These are phyloP conservation scores for Magnolia kwangsiensis DNA, from an alignment of 164 flowering plant genomes.

Conservation along the genomic window DNA sequence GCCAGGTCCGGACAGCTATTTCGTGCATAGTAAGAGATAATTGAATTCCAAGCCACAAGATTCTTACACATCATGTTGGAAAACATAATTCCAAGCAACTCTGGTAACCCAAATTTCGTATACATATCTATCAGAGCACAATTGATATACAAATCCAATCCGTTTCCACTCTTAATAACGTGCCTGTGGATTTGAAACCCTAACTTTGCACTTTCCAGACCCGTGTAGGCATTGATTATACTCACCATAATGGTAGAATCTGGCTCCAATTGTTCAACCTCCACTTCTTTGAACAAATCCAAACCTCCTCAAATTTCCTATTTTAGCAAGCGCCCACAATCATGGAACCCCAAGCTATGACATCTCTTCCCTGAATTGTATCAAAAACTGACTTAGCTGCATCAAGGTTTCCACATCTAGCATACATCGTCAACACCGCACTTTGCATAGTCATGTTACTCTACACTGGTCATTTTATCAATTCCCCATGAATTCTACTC, in stretches of 20 bases:
- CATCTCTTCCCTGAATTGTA: constrained; percentile 36
- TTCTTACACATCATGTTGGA: constrained; percentile 35
- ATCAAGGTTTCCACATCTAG: constrained; percentile 33
- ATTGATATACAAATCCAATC: constrained; percentile 39
- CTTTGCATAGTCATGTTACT: constrained; percentile 35
- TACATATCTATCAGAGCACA: constrained; percentile 51
- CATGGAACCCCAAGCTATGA: constrained; percentile 53
- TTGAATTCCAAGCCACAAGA: constrained; percentile 58
- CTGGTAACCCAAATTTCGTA: constrained; percentile 38
- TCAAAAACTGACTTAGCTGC: constrained; percentile 41
- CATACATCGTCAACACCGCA: constrained; percentile 53
- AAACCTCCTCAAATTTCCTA: constrained; percentile 34
- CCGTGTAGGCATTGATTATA: constrained; percentile 34
- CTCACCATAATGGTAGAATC: constrained; percentile 46
- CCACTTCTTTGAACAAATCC: constrained; percentile 28
- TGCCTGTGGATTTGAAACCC: constrained; percentile 45
- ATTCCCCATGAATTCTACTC: constrained; percentile 46
- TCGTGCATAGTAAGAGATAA: constrained; percentile 36
- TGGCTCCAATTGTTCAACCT: constrained; percentile 26
- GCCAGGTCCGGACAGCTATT: constrained; percentile 41
- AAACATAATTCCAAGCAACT: constrained; percentile 34
- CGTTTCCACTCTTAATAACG: constrained; percentile 37
- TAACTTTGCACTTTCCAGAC: constrained; percentile 25
- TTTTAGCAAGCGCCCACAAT: constrained; percentile 43
- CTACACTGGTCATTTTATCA: constrained; percentile 38